Evolutionary conservation across 495 filamentous ascomycete species (phyloP), one percentile per base, ranked within the genome.

Genomic region (Trichoderma virens): DNA sequence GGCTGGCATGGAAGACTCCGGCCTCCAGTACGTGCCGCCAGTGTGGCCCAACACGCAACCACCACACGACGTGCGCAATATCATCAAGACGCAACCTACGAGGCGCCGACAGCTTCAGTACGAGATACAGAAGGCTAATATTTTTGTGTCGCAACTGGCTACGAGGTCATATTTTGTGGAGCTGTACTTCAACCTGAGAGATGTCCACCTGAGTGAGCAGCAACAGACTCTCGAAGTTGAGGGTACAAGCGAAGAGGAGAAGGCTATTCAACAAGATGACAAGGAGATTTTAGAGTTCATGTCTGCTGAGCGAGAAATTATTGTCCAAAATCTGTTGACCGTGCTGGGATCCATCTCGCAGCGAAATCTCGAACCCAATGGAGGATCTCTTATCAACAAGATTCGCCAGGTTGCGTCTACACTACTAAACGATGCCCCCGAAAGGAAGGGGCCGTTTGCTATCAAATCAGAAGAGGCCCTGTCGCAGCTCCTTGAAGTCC

Each of bases 121-220:
- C 61, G 89, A 94, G 68, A 92, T 95, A 27, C 90, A 95, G 70
- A 92, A 91, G 69, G 86, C 86, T 25, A 93, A 92, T 67, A 88
- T 96, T 28, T 88, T 91, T 66, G 84, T 85, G 7, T 89, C 84
- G 54, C 86, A 90, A 67, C 76, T 96, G 1, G 83, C 83, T 3
- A 92, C 89, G 2, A 82, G 91, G 25, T 90, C 88, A 0, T 91
- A 87, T 69, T 81, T 91, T n/a, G 87, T 93, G 2, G 89, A 95
- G 66, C 90, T 89, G 68, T 94, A 91, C 69, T 88, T 86, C 73
- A 84, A 79, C 68, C 76, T 89, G 0, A 83, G 82, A 59, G 85
- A 89, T 43, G 80, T 80, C 6, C 82, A 81, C 66, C 71, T 70
- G 2, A 43, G 69, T 27, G 66, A 72, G 20, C 68, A 73, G 25